These are phyloP conservation scores for Solanum gandarillasii DNA, from an alignment of 257 asterid species.

Conservation along the genomic window DNA sequence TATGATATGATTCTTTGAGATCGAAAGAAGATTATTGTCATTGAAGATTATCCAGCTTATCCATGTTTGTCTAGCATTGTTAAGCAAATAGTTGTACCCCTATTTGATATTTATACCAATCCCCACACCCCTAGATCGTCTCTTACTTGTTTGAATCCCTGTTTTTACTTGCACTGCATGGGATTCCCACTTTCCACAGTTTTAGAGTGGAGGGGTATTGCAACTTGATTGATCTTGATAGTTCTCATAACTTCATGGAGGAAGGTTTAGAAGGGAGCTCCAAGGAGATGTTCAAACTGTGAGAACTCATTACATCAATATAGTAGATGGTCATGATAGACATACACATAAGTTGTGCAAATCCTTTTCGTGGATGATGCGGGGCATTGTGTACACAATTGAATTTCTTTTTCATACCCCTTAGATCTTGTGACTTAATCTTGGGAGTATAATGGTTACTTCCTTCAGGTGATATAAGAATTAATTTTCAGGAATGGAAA, in stretches of 20 bases:
- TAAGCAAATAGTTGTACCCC: too few species aligned
- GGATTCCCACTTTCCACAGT: neutral
- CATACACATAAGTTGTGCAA: neutral
- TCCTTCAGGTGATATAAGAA: neutral
- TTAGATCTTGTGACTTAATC: neutral
- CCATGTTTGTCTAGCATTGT: too few species aligned
- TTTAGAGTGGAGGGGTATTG: neutral
- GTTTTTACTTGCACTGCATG: neutral
- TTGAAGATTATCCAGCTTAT: too few species aligned
- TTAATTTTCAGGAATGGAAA: neutral
- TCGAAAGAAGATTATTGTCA: too few species aligned
- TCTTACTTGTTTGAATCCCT: too few species aligned
- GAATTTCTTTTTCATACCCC: neutral
- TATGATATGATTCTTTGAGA: too few species aligned
- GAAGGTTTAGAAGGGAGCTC: neutral
- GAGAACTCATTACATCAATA: neutral
- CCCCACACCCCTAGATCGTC: too few species aligned
- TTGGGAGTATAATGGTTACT: neutral
- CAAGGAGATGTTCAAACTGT: neutral
- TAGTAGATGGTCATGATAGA: neutral
- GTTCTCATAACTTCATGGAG: neutral
- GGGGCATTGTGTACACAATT: neutral
- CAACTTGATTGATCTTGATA: neutral
- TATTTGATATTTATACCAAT: too few species aligned
- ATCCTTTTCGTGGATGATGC: neutral